phyloP scores from a whole-genome alignment of 1,139 yeast species.

The Saccharomyces hybrid region DNA sequence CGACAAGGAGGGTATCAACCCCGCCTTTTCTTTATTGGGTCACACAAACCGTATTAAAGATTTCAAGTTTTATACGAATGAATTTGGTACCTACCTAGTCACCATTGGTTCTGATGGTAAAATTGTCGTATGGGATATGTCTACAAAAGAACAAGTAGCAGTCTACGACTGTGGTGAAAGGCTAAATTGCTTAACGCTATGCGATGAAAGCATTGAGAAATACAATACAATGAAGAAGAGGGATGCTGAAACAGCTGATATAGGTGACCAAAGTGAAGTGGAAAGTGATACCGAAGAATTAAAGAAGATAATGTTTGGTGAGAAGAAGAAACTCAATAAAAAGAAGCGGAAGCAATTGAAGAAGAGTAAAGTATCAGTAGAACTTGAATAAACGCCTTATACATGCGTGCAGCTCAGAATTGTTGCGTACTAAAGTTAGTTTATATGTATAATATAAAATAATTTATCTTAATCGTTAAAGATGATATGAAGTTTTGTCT shows the following conservation, averaged over 20 bases:
- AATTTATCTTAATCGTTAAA: background rate
- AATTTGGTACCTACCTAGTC: conserved; percentile 47
- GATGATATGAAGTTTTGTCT: background rate
- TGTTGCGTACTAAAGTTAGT: background rate
- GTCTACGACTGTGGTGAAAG: conserved; percentile 92
- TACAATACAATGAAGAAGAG: conserved; percentile 65
- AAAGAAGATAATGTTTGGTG: conserved; percentile 37
- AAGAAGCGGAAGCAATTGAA: conserved; percentile 42
- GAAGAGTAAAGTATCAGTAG: conserved; percentile 42
- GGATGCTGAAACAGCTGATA: conserved; percentile 53
- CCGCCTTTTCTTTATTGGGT: conserved; percentile 59
- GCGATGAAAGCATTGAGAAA: conserved; percentile 75
- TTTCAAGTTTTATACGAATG: conserved; percentile 47
- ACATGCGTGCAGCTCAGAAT: background rate
- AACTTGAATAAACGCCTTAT: conserved; percentile 39
- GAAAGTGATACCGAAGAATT: conserved; percentile 39
- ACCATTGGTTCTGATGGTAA: conserved; percentile 92
- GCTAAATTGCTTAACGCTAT: conserved; percentile 73
- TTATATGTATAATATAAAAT: background rate
- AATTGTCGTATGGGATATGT: conserved; percentile 82
- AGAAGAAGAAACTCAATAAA: conserved; percentile 34
- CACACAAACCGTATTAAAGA: conserved; percentile 85
- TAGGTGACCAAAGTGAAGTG: conserved; percentile 37
- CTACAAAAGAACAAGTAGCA: conserved; percentile 68
- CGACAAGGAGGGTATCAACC: conserved; percentile 21